phyloP scores from a whole-genome alignment of 2,329 filamentous ascomycete species.

The Arthrobotrys iridis region DNA sequence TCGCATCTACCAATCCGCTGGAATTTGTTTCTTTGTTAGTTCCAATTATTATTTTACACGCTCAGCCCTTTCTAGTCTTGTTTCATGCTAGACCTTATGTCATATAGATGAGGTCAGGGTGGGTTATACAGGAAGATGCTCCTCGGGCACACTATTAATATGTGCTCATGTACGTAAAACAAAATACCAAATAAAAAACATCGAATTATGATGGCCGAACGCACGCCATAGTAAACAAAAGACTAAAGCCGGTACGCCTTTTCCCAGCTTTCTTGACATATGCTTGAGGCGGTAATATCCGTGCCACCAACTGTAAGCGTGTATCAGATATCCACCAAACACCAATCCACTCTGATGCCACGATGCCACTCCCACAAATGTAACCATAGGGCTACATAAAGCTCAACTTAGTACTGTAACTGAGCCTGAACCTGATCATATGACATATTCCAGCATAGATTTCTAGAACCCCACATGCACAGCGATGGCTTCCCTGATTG shows the following conservation, averaged over 20 bases:
- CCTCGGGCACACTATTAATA: not conserved
- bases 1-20: not conserved
- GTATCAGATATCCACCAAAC: no score
- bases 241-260: no score
- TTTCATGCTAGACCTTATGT: not conserved
- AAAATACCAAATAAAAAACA: not conserved
- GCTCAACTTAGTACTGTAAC: no score
- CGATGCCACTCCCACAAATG: constrained; percentile 13
- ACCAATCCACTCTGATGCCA: not conserved
- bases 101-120: not conserved
- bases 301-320: constrained; percentile 26
- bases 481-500: no score
- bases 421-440: no score
- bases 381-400: constrained; percentile 9
- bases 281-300: not conserved
- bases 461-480: no score
- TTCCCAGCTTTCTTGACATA: no score
- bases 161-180: not conserved
- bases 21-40: constrained; percentile 10
- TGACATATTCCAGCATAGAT: not conserved
- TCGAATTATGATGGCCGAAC: not conserved
- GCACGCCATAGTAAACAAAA: not conserved
- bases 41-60: constrained; percentile 10
- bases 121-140: not conserved
- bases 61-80: not conserved